A percentile compares a stretch with the other conserved stretches of the same genome.
Conservation (phyloP, 192 early-diverging fungal species). For the Backusella tarrabulga region DNA sequence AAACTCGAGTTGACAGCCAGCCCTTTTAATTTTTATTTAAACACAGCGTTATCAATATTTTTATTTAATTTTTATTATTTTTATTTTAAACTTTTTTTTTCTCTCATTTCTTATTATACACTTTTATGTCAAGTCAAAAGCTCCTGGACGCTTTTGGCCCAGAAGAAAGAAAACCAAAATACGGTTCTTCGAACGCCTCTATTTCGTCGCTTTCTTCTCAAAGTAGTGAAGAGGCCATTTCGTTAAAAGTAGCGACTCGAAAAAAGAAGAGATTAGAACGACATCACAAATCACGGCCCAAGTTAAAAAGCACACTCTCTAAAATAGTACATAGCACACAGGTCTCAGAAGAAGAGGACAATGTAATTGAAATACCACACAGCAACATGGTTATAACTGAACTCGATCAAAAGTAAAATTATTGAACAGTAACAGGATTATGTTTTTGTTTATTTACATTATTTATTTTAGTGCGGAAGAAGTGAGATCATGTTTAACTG, state of each 20-base stretch:
- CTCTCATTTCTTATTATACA: background rate
- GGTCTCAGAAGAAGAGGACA: background rate
- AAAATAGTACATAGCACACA: background rate
- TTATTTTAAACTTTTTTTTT: background rate
- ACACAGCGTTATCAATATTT: background rate
- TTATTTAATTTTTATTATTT: background rate
- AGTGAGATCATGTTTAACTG: background rate
- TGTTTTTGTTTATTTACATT: background rate
- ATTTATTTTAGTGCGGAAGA: background rate
- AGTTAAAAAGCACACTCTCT: conserved; percentile 2
- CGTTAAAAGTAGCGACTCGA: background rate
- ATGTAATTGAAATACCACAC: background rate
- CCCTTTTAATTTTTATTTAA: background rate
- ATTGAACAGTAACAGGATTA: background rate
- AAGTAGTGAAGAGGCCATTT: background rate
- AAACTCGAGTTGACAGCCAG: background rate
- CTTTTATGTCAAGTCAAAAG: background rate
- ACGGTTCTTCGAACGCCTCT: background rate
- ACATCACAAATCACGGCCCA: background rate
- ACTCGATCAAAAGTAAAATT: background rate
- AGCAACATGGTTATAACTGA: background rate
- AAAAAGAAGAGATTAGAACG: conserved; percentile 7
- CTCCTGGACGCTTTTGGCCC: background rate
- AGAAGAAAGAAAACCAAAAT: background rate
- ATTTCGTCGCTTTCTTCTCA: background rate